Conservation (phyloP, 306 rosid species). For the Lathyrus aphaca region DNA sequence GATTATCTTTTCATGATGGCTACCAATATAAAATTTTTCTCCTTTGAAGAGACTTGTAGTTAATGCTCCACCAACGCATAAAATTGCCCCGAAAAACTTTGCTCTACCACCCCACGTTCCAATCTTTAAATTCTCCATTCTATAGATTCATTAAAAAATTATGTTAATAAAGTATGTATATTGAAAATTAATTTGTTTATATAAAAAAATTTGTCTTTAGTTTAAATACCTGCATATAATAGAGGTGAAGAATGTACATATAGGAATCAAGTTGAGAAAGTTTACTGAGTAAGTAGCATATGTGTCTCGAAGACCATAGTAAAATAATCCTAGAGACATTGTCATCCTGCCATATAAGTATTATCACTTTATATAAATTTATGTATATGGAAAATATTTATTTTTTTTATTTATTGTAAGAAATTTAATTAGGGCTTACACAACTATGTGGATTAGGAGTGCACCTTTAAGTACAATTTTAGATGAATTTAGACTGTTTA, state of each 20-base stretch:
- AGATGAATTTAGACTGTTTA: no score
- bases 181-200: neutral
- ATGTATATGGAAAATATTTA: no score
- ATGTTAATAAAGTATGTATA: neutral
- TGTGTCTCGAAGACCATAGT: conserved; percentile 69
- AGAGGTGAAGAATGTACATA: conserved; percentile 57
- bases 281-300: conserved; percentile 65
- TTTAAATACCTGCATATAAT: conserved; percentile 44
- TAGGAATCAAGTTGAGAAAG: conserved; percentile 67
- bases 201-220: no score
- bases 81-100: conserved; percentile 53
- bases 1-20: neutral
- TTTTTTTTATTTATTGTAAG: no score
- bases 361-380: no score
- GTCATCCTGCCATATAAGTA: no score
- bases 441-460: no score
- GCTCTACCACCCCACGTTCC: conserved; percentile 44
- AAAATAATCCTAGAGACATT: no score
- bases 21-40: conserved; percentile 39
- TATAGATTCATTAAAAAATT: conserved; percentile 13
- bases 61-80: conserved; percentile 66
- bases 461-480: no score
- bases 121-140: conserved; percentile 53
- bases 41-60: conserved; percentile 52
- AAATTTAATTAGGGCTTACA: no score